These are phyloP conservation scores for Psilocybe cubensis DNA, from an alignment of 768 basidiomycete genomes.

Conservation along the genomic window DNA sequence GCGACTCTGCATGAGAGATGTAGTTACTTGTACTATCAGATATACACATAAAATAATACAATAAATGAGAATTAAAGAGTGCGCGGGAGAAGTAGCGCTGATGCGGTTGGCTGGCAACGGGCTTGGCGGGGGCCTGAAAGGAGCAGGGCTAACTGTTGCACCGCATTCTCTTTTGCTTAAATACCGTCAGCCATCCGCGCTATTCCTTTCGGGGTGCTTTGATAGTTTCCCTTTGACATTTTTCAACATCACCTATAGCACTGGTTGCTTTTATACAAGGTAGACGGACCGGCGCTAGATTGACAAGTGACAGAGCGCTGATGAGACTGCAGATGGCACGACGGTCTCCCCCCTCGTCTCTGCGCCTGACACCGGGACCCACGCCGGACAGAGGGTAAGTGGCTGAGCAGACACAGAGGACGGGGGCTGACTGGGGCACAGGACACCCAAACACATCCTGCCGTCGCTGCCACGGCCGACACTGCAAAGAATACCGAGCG, in stretches of 20 bases:
- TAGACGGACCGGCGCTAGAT: not conserved
- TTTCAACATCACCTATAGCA: slow-evolving; percentile 11
- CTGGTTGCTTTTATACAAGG: slow-evolving; percentile 21
- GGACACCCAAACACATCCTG: slow-evolving; percentile 63
- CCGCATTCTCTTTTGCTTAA: slow-evolving; percentile 4
- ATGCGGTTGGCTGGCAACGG: slow-evolving; percentile 15
- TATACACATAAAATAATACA: not conserved
- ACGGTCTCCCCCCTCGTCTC: slow-evolving; percentile 67
- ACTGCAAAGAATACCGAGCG: slow-evolving; percentile 40
- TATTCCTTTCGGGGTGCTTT: slow-evolving; percentile 17
- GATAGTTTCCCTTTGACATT: slow-evolving; percentile 11
- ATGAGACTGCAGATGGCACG: slow-evolving; percentile 53
- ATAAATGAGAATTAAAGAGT: not conserved
- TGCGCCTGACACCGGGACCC: slow-evolving; percentile 64
- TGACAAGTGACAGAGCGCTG: slow-evolving; percentile 13
- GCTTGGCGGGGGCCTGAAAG: slow-evolving; percentile 10
- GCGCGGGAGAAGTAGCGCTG: slow-evolving; percentile 3
- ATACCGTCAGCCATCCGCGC: slow-evolving; percentile 2
- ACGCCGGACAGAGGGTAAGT: slow-evolving; percentile 57
- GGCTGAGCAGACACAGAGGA: not conserved
- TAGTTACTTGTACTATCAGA: slow-evolving; percentile 3
- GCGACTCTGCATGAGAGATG: slow-evolving; percentile 28
- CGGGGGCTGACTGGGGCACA: slow-evolving; percentile 22
- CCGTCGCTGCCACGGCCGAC: slow-evolving; percentile 67
- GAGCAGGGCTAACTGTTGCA: not conserved